Evolutionary conservation across 2,329 filamentous ascomycete genomes (phyloP), one percentile per base, ranked within the genome.

Genomic region (Colletotrichum tropicicola): DNA sequence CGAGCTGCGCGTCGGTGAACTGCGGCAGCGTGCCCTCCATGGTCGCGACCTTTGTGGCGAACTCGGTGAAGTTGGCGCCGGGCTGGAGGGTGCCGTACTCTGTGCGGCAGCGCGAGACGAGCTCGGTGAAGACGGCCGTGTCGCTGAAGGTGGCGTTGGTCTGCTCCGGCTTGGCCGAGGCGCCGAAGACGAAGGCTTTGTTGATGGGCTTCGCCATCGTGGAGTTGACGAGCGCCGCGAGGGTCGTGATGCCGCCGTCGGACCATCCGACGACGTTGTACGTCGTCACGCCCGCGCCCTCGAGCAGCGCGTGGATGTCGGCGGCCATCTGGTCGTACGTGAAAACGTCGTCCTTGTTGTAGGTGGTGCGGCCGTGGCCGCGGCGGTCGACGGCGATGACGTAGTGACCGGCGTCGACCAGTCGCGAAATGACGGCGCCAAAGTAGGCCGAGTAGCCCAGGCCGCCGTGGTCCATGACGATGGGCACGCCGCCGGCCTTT

Each of bases 371-470:
- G 23, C 79, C 79, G 59, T 82, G 79, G 25, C 79, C 79, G 43
- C 79, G 77, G 37, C 77, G 76, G 63, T 80, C 79, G 27, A 80
- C 67, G 9, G 78, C 78, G 37, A 81, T 78, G 13, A 81, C 75
- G 47, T 78, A 76, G 71, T 77, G 70, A 5, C 72, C 74, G 6
- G 74, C 70, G 21, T 68, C 63, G 27, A 80, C 62, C 6, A 78
- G 72, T 9, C 71, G 69, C 13, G 69, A 68, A 67, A 80, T 79
- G 47, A 80, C 78, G 48, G 73, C 67, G 55, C 73, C 78, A 47
- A 79, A 80, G 63, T 80, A 80, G 10, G 77, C 77, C 10, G 77
- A 80, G 70, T 79, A 79, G 23, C 78, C 78, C 27, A 81, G 74
- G 23, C 79, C 79, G 30, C 78, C 78, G 67, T 79, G 76, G 44